Evolutionary conservation across 2,329 filamentous ascomycete species (phyloP).

Genomic region (Claviceps paspali): DNA sequence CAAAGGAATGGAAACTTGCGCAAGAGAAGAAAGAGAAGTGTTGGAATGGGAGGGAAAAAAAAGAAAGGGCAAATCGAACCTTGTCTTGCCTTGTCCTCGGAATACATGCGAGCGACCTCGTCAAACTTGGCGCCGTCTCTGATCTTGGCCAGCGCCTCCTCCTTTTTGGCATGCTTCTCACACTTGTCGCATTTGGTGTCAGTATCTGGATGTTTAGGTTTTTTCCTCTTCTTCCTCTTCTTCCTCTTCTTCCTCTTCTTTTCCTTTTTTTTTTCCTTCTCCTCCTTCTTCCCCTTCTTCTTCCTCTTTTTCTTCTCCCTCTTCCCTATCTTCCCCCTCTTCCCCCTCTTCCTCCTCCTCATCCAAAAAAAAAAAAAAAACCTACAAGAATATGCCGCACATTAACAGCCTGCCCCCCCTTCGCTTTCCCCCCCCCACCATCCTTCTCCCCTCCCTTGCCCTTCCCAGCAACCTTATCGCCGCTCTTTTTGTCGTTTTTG

Average conservation of each 20-base stretch:
- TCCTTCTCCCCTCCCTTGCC: slow-evolving; percentile 14
- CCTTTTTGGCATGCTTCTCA: slow-evolving; percentile 63
- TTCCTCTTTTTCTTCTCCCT: too few relatives aligned
- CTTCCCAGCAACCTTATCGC: neutral
- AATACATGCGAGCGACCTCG: slow-evolving; percentile 55
- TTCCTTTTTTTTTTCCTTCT: too few relatives aligned
- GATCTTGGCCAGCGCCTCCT: slow-evolving; percentile 57
- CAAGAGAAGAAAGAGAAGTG: too few relatives aligned
- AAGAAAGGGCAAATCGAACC: slow-evolving; percentile 23
- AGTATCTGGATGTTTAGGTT: neutral
- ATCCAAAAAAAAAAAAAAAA: neutral
- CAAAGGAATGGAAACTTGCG: too few relatives aligned
- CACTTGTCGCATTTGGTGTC: slow-evolving; percentile 31
- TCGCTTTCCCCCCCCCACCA: slow-evolving; percentile 22
- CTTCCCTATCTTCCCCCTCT: too few relatives aligned
- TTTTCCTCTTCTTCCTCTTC: too few relatives aligned
- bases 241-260: too few relatives aligned
- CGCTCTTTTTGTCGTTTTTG: neutral
- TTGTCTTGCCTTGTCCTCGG: slow-evolving; percentile 61
- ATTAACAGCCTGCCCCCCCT: slow-evolving; percentile 54
- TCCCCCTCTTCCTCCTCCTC: too few relatives aligned
- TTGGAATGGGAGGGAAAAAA: neutral
- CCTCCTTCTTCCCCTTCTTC: too few relatives aligned
- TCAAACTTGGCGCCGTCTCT: slow-evolving; percentile 56
- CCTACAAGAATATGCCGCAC: slow-evolving; percentile 54